These are phyloP conservation scores for Cordyceps cateniannulata DNA, from an alignment of 2,329 filamentous ascomycete genomes.

Conservation along the genomic window DNA sequence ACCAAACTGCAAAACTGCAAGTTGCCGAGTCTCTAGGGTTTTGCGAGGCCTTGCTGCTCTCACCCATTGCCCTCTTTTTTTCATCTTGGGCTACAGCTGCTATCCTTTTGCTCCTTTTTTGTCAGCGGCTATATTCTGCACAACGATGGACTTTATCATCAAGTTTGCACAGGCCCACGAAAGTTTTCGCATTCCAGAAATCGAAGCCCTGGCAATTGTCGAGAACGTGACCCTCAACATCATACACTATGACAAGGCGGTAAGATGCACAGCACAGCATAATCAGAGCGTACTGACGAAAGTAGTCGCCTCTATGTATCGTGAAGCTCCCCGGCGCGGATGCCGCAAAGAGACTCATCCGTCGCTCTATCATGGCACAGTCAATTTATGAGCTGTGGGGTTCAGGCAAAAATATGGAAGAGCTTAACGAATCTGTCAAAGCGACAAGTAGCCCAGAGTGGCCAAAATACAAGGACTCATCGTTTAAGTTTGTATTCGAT, in stretches of 20 bases:
- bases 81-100: too few species aligned
- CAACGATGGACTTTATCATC: slow-evolving; percentile 69
- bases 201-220: slow-evolving; percentile 70
- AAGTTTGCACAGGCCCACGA: slow-evolving; percentile 87
- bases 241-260: slow-evolving; percentile 66
- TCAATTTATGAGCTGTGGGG: slow-evolving; percentile 90
- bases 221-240: slow-evolving; percentile 63
- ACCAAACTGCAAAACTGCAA: not conserved
- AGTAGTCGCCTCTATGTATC: slow-evolving; percentile 79
- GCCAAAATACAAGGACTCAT: slow-evolving; percentile 53
- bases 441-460: slow-evolving; percentile 52
- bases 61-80: not conserved
- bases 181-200: slow-evolving; percentile 80
- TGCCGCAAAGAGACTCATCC: slow-evolving; percentile 60
- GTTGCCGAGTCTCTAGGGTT: too few species aligned
- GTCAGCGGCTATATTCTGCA: too few species aligned
- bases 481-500: slow-evolving; percentile 83
- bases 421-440: slow-evolving; percentile 61
- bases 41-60: not conserved
- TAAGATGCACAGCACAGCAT: slow-evolving; percentile 37
- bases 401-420: slow-evolving; percentile 56
- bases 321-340: slow-evolving; percentile 60
- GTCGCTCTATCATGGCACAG: slow-evolving; percentile 74
- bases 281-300: slow-evolving; percentile 17
- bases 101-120: too few species aligned